Percentiles rank a stretch among this genome's conserved stretches.
These are phyloP conservation scores for Acanthamoeba castellanii DNA, from an alignment of 208 protist species.

Conservation along the genomic window DNA sequence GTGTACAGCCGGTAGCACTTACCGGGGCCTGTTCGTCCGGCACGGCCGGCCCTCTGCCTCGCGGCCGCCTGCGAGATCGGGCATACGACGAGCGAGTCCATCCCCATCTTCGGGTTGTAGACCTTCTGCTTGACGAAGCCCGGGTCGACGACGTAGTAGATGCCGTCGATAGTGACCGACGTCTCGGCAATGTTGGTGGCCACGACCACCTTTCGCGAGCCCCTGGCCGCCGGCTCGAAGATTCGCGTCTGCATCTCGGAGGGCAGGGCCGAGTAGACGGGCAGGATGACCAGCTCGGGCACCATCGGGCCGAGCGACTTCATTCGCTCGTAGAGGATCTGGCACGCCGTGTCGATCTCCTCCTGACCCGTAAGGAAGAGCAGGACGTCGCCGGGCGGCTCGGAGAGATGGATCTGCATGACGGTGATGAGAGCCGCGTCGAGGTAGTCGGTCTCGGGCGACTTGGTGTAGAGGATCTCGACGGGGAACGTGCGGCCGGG, in stretches of 20 bases:
- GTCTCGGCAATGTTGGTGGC: constrained; percentile 99
- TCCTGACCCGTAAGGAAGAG: constrained; percentile 99
- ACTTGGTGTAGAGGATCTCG: constrained; percentile 93
- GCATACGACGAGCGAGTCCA: constrained; percentile 86
- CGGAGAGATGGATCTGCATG: constrained; percentile 97
- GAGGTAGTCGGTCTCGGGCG: constrained; percentile 97
- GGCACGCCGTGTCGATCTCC: constrained; percentile 98
- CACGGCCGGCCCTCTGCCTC: constrained; percentile 89
- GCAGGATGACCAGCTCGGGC: constrained; percentile 95
- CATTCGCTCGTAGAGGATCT: constrained; percentile 96
- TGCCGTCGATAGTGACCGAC: constrained; percentile 99
- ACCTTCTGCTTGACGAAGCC: constrained; percentile 77
- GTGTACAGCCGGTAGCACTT: constrained; percentile 90
- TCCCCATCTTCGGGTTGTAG: constrained; percentile 85
- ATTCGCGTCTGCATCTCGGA: constrained; percentile 98
- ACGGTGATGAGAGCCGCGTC: constrained; percentile 97
- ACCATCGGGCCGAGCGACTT: constrained; percentile 89
- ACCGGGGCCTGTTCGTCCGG: constrained; percentile 87
- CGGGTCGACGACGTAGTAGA: constrained; percentile 98
- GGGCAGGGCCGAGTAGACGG: constrained; percentile 98
- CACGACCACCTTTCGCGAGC: constrained; percentile 95
- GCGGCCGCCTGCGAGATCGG: constrained; percentile 85
- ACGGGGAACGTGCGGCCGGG: constrained; percentile 97
- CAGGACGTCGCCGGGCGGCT: constrained; percentile 98
- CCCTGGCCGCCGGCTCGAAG: constrained; percentile 93